Evolutionary conservation across 257 asterid genomes (phyloP), one percentile per base, ranked within the genome.

Genomic region (Lycium barbarum): DNA sequence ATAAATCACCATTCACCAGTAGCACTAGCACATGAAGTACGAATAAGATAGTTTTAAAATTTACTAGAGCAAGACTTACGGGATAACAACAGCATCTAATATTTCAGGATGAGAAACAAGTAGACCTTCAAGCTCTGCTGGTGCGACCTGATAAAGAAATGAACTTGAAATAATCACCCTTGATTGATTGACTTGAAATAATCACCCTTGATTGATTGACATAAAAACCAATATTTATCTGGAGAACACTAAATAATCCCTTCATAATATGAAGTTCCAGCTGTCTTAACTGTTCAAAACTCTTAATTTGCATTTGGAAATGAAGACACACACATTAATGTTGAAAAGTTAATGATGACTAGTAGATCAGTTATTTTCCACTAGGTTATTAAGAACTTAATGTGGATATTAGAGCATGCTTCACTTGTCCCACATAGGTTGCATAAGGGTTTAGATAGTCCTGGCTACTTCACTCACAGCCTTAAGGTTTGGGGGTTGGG

Each of bases 121-220:
- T 83, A 97, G 89, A 68, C 97, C 99, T 89, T 97, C 99, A 33
- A 97, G 98, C 91, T 97, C 99, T 1, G 99, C 99, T 70, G 99
- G 99, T 85, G 99, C 98, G 79, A 97, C 97, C 99, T 97, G 89
- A 79, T 53, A 87, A 83, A 66, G 57, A 63, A 36, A 9, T 63
- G 68, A 63, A 9, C 51, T 68, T 35, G 35, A 63, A 26, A 49
- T 9, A 3, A 80, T 55, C 35, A 9, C 20, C 53, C 15, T 81
- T 33, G 57, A 49, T 47, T 81, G 22, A 68, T 38, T 83, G 43
- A 58, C n/a, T 68, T 35, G 35, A 63, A 26, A 49, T 9, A 3
- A 80, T 55, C 35, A 9, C 20, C 53, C 15, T 81, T 33, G 57
- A 49, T 47, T 81, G 22, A 68, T 38, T 83, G 43, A 58, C n/a